Base-by-base conservation (phyloP, 208 protist species). In the Strigomonas culicis region DNA sequence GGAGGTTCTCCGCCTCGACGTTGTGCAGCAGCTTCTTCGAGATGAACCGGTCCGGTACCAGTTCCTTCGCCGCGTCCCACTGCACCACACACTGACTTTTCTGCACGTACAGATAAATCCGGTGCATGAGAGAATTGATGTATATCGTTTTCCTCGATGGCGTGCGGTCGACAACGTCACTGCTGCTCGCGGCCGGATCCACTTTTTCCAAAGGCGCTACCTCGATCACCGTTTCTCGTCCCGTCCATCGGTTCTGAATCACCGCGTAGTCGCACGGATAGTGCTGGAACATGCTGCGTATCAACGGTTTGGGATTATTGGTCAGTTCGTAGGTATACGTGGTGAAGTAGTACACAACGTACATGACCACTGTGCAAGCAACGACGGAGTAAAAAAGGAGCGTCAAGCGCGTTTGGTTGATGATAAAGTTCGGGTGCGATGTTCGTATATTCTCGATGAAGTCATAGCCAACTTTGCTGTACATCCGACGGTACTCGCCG, bases 251-350 rank as follows among this genome's bases (percentile, higher is more conserved):
- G 59, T 90, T 92, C 36, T 82, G 74, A 2, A 94, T 31, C 0
- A 94, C 65, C 10, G 76, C 80, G 56, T 86, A 82, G 49, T 94
- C 85, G 69, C 80, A 81, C 1, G 88, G 66, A 58, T 80, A 94
- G 55, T 77, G 67, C 31, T 86, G 71, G 24, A 80, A 81, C 27
- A 82, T 68, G 2, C 67, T 74, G 59, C 81, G 72, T 44, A 63
- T 64, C 13, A 69, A 59, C n/a, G 83, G 80, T 1, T 79, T 68
- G 10, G 73, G 73, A 63, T 92, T 60, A 1, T 70, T 88, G 1
- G 88, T 92, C 24, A 94, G 66, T 6, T 68, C 53, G 63, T 90
- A 94, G 31, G 58, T 81, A 49, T 72, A 68, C n/a, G 85, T 91
- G 13, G 83, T 88, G 15, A 85, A 46, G 61, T 82, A 89, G 57